Evolutionary conservation across 257 asterid species (phyloP), one percentile per base, ranked within the genome.

Genomic region (Nicotiana paniculata): DNA sequence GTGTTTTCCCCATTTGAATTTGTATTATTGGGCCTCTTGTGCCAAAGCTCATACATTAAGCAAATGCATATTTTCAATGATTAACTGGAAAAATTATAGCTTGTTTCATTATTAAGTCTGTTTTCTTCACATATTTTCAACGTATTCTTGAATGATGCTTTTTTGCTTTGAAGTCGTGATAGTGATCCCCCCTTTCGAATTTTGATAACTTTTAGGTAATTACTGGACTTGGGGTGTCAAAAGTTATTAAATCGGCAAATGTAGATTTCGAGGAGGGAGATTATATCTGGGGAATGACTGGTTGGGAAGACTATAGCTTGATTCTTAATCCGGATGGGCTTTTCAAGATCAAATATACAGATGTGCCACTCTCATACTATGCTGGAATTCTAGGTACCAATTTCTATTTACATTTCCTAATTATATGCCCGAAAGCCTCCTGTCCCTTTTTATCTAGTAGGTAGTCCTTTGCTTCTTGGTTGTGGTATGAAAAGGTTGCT

Each of bases 201-300:
- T 32, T 33, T 3, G 72, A 30, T 66, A 33, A 33, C 26, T 70
- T 32, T 79, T 35, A 79, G 81, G 86, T 83, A 2, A 54, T 84
- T 43, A 61, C 15, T 58, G 86, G 86, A 35, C 77, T 79, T 62
- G 84, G 84, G 18, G 86, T 84, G n/a, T 18, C 77, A 4, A 72
- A 84, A 54, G 84, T 84, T 30, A 2, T 80, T n/a, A 84, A 80
- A 69, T 84, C 84, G 10, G 59, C 55, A 18, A 55, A 84, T 57
- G 48, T 66, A n/a, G 77, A 17, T 17, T 83, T 83, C 9, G 66
- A 51, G 51, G 86, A 79, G 61, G 86, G 86, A 3, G 86, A 84
- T 70, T 80, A 67, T 51, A 72, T 84, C 6, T 72, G 83, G 86
- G 86, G 86, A n/a, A 17, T 66, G 66, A 80, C 82, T 57, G 86